Conservation (phyloP, 2,329 filamentous ascomycete genomes). For the Tolypocladium endophyticum region DNA sequence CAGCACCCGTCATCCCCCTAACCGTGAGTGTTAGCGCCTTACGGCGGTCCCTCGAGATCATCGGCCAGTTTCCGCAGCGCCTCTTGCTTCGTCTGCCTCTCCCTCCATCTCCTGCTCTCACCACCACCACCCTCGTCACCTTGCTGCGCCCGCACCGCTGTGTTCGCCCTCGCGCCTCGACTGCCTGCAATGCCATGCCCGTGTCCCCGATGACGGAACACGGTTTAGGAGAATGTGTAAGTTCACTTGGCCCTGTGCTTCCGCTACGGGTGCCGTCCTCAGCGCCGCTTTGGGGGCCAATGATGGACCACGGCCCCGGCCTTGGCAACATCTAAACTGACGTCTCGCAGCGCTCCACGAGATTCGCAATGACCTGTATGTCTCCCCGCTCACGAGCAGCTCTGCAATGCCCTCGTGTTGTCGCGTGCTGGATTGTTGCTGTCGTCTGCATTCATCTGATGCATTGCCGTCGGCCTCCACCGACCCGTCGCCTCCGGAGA, state of each 20-base stretch:
- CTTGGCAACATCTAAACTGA: slow-evolving; percentile 20
- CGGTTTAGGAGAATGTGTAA: slow-evolving; percentile 33
- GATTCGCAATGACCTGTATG: slow-evolving; percentile 41
- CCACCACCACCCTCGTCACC: not conserved
- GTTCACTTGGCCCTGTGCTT: slow-evolving; percentile 11
- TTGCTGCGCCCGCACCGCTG: not conserved
- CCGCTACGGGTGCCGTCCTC: slow-evolving; percentile 1
- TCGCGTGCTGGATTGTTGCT: not conserved
- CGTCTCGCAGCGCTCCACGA: slow-evolving; percentile 32
- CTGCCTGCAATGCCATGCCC: slow-evolving; percentile 22
- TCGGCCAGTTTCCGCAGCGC: not conserved
- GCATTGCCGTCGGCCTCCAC: not conserved
- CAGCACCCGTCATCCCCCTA: not conserved
- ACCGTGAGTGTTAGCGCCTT: not conserved
- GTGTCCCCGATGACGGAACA: slow-evolving; percentile 21
- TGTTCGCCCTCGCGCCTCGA: slow-evolving; percentile 2
- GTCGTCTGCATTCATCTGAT: not conserved
- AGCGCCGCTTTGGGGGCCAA: slow-evolving; percentile 3
- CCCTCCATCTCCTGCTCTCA: not conserved
- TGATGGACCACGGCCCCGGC: not conserved
- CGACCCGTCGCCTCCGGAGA: not conserved
- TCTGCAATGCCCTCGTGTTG: not conserved
- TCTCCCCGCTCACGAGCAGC: slow-evolving; percentile 7
- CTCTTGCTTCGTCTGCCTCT: not conserved
- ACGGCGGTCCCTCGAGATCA: not conserved